Conservation (phyloP, 495 filamentous ascomycete species). For the Trichocladium uniseriatum region DNA sequence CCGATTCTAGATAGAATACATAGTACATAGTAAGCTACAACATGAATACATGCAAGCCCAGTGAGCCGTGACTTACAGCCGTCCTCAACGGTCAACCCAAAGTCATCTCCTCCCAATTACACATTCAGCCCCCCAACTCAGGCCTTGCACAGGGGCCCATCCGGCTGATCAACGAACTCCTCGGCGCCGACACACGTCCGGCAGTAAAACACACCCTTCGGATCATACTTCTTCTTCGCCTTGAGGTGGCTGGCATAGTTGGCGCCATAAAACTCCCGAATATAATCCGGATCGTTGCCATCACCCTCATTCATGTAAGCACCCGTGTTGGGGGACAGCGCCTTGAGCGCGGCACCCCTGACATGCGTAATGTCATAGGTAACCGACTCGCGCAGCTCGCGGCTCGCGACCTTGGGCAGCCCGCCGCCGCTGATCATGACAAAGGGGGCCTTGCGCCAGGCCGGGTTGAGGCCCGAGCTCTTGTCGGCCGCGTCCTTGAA, state of each 20-base stretch:
- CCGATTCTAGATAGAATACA: too few relatives aligned
- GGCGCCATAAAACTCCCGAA: constrained; percentile 45
- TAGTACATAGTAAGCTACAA: too few relatives aligned
- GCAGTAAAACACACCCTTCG: constrained; percentile 43
- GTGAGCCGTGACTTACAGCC: too few relatives aligned
- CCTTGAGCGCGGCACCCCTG: constrained; percentile 4
- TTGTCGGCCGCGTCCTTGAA: constrained; percentile 1
- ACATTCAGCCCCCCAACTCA: too few relatives aligned
- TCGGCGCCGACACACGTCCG: constrained; percentile 45
- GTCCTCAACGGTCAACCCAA: too few relatives aligned
- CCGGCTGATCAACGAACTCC: constrained; percentile 30
- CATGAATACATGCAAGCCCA: too few relatives aligned
- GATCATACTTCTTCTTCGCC: constrained; percentile 46
- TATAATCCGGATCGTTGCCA: constrained; percentile 47
- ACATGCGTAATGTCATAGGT: background rate
- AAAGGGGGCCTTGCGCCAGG: constrained; percentile 4
- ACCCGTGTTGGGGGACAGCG: constrained; percentile 26
- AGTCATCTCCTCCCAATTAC: too few relatives aligned
- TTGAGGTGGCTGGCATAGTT: constrained; percentile 41
- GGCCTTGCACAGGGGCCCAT: constrained; percentile 21
- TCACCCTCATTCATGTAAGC: constrained; percentile 43
- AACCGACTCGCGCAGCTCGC: background rate
- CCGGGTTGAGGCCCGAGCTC: constrained; percentile 5
- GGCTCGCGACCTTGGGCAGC: background rate
- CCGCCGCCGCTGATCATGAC: constrained; percentile 1